A percentile compares a stretch with the other conserved stretches of the same genome.
Evolutionary conservation across 1,139 yeast species (phyloP).

Genomic region (Pichia sp.): DNA sequence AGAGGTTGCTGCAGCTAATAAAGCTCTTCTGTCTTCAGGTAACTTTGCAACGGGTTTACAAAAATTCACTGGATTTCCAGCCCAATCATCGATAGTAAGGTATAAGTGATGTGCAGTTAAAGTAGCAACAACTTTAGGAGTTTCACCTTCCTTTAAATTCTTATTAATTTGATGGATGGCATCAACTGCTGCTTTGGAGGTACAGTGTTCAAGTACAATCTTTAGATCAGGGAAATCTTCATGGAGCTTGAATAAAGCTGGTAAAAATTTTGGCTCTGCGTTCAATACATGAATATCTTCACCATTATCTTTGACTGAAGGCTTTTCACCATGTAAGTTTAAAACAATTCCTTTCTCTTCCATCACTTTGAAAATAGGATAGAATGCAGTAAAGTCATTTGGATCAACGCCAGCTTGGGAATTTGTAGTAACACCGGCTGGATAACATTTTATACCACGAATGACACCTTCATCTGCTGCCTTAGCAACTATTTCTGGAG

Average conservation of each 20-base stretch:
- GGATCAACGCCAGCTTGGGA: constrained; percentile 91
- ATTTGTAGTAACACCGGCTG: constrained; percentile 98
- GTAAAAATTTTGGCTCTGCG: constrained; percentile 89
- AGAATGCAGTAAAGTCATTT: constrained; percentile 79
- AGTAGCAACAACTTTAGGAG: constrained; percentile 72
- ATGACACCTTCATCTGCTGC: constrained; percentile 72
- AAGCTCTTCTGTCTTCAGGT: constrained; percentile 73
- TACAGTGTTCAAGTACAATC: constrained; percentile 91
- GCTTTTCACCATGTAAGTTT: constrained; percentile 93
- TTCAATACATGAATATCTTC: constrained; percentile 72
- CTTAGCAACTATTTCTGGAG: constrained; percentile 74
- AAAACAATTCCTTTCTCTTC: constrained; percentile 68
- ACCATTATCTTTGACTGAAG: constrained; percentile 39
- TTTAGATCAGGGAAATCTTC: constrained; percentile 77
- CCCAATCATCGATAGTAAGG: constrained; percentile 90
- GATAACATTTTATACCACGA: constrained; percentile 88
- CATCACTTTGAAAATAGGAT: constrained; percentile 85
- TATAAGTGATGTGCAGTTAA: constrained; percentile 93
- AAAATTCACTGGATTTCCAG: constrained; percentile 88
- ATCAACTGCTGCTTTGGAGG: constrained; percentile 81
- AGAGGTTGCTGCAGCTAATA: constrained; percentile 80
- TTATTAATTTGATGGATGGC: constrained; percentile 65
- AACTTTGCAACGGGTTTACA: constrained; percentile 97
- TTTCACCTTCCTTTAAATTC: constrained; percentile 36
- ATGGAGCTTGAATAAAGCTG: constrained; percentile 80